Base-by-base conservation (phyloP, 2,329 filamentous ascomycete genomes). In the Paradendryphiella salina region DNA sequence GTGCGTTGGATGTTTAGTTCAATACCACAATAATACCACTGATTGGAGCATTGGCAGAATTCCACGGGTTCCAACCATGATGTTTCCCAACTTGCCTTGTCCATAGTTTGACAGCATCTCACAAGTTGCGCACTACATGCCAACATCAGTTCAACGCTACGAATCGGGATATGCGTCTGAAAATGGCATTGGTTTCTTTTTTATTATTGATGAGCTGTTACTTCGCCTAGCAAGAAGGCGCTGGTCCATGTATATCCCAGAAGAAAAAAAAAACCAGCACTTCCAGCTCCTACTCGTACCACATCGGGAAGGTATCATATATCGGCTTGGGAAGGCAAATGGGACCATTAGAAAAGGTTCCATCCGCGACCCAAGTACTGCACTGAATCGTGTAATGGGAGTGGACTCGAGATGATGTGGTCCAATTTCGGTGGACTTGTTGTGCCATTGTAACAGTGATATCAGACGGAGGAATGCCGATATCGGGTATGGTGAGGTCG, bases 361-460 rank as follows among this genome's bases (percentile, higher is more conserved):
- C 26, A 31, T 46, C 50, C 38, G 48, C 47, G 43, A 48, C 46
- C 45, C 34, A 42, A 50, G 47, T 23, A 56, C 47, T 53, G 36
- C 45, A 54, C 32, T 33, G 47, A 38, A 38, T 45, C 37, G 44
- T 45, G 39, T 44, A 20, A 40, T 33, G 50, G 44, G 44, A 52
- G 37, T 50, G 31, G 50, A 48, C 52, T 57, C 50, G 46, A 51
- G 37, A 47, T 40, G 28, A 48, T 55, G 40, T 51, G 46, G 54
- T 55, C 54, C 57, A 54, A 57, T 60, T 51, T 59, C 42, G 43
- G 56, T 46, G 42, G 50, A 46, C 35, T 44, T 46, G 38, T 54
- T 43, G 60, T 61, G 58, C 50, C 57, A 60, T 60, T 49, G 60
- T 52, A 56, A 62, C 51, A 43, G 56, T 63, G 51, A 45, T 61